These are phyloP conservation scores for Leptomonas pyrrhocoris DNA, from an alignment of 208 protist species.

Conservation along the genomic window DNA sequence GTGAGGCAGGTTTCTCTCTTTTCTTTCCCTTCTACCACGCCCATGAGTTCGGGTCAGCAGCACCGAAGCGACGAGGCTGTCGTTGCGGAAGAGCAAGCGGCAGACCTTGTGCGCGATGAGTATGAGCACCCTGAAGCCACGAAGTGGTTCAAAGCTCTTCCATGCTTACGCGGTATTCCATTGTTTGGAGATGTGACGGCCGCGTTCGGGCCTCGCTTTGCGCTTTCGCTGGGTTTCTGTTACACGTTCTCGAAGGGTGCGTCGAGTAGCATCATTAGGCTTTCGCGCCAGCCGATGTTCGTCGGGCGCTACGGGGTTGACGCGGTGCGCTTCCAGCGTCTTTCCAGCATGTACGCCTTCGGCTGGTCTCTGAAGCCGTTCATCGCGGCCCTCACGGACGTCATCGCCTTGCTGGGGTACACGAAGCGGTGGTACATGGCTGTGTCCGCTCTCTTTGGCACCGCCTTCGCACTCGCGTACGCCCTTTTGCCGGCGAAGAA, in stretches of 20 bases:
- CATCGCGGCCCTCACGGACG: conserved; percentile 44
- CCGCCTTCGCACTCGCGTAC: conserved; percentile 29
- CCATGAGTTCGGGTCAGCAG: background rate
- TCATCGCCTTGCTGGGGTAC: conserved; percentile 51
- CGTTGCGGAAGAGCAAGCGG: background rate
- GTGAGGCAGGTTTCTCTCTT: conserved; percentile 8
- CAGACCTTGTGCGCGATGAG: background rate
- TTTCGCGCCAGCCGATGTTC: conserved; percentile 49
- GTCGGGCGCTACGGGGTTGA: conserved; percentile 26
- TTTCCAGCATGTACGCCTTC: conserved; percentile 35
- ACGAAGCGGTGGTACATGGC: conserved; percentile 61
- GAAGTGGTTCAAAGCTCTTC: conserved; percentile 10
- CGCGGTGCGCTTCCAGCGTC: conserved; percentile 44
- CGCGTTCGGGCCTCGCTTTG: conserved; percentile 46
- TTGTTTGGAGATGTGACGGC: conserved; percentile 40
- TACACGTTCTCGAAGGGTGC: conserved; percentile 50
- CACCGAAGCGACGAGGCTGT: background rate
- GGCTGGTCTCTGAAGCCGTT: conserved; percentile 56
- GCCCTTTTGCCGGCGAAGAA: conserved; percentile 38
- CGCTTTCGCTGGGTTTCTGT: conserved; percentile 32
- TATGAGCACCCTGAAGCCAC: conserved; percentile 18
- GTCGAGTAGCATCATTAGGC: conserved; percentile 40
- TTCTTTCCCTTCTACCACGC: conserved; percentile 8
- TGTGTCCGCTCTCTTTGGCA: conserved; percentile 33
- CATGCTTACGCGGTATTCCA: conserved; percentile 38